Conservation (phyloP, 495 filamentous ascomycete genomes). For the Podospora tetraspora region DNA sequence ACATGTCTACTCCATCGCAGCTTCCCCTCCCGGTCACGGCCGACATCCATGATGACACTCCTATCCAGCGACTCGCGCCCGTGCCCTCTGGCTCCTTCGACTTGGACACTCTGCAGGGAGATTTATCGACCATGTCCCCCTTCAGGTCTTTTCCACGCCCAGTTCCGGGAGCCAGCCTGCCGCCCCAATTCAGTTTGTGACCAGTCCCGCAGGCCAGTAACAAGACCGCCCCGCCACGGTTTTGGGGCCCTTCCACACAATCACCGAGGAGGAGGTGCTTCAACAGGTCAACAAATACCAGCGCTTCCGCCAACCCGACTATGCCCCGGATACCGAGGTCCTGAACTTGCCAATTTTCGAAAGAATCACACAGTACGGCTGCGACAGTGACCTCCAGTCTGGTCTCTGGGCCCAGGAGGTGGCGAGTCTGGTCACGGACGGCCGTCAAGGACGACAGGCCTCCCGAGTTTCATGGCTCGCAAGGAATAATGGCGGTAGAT, state of each 20-base stretch:
- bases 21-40: too few relatives aligned
- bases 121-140: too few relatives aligned
- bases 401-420: neutral
- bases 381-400: neutral
- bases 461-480: neutral
- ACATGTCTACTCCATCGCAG: too few relatives aligned
- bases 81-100: too few relatives aligned
- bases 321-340: neutral
- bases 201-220: too few relatives aligned
- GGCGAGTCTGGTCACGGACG: neutral
- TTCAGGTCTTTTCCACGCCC: too few relatives aligned
- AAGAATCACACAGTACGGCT: neutral
- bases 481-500: neutral
- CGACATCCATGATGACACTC: too few relatives aligned
- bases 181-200: too few relatives aligned
- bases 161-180: too few relatives aligned
- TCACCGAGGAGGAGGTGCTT: neutral
- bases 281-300: neutral
- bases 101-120: too few relatives aligned
- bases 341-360: neutral
- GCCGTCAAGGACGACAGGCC: neutral
- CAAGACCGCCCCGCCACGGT: neutral
- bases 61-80: too few relatives aligned
- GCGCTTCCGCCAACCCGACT: neutral
- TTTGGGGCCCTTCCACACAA: neutral